Evolutionary conservation across 2,329 filamentous ascomycete species (phyloP), one percentile per base, ranked within the genome.

Genomic region (Pestalotiopsis sp.): DNA sequence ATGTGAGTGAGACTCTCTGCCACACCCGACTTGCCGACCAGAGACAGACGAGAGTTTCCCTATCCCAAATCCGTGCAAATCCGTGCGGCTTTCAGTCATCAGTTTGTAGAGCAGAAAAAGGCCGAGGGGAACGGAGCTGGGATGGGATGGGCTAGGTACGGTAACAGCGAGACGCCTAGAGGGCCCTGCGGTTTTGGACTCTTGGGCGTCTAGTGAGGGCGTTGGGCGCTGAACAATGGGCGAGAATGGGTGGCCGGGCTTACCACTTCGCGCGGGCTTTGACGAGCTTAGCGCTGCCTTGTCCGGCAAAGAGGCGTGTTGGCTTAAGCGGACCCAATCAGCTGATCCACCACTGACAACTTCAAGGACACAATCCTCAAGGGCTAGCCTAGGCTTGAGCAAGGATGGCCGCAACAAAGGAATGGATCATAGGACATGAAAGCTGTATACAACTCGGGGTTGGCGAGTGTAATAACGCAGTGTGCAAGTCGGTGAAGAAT

Each of bases 221-320:
- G 25, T 27, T 59, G 57, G 27, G 27, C 23, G 41, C 39, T 31
- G 39, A 23, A 39, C 31, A 36, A 36, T 36, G 31, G 31, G 31
- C 31, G 61, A 45, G 49, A 49, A 20, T 56, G 41, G 39, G 52
- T 45, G 38, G 64, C 36, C 59, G 13, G 56, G 64, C 13, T 59
- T 52, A 17, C 6, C 45, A 52, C 7, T 52, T 52, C 45, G 17
- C 45, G 45, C 45, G 45, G 45, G 45, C 45, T 66, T 66, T 66
- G 64, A 59, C 64, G 71, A 73, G 71, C 41, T 73, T 75, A 75
- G 73, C 73, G 73, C 73, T 74, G 63, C 67, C 70, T 64, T 56
- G 27, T 41, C 66, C 4, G 52, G 31, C 31, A 65, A 68, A 68
- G 68, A 69, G 66, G 64, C 39, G n/a, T 36, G 25, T 62, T 27